Evolutionary conservation across 192 early-diverging fungal species (phyloP).

Genomic region (Mortierella alpina): DNA sequence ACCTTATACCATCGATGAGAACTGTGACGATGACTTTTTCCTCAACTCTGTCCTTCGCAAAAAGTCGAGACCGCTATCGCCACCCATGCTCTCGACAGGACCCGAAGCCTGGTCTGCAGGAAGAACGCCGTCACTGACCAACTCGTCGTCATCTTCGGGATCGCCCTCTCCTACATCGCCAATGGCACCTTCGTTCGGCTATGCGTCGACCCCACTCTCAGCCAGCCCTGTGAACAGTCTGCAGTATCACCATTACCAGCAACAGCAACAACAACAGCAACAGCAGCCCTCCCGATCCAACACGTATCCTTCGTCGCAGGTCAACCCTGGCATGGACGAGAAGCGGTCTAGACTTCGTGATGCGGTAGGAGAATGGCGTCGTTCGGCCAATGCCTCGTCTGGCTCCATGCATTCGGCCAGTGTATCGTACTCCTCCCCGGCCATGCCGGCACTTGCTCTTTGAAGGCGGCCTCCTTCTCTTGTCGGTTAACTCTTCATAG

Average conservation of each 20-base stretch:
- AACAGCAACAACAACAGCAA: background rate
- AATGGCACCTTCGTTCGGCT: background rate
- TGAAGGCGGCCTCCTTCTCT: no score
- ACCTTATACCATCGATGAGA: slow-evolving; percentile 49
- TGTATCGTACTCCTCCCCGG: background rate
- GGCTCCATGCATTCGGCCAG: slow-evolving; percentile 1
- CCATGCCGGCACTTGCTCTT: no score
- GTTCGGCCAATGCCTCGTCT: slow-evolving; percentile 8
- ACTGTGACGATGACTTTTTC: slow-evolving; percentile 53
- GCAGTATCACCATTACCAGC: background rate
- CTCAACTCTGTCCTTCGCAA: slow-evolving; percentile 44
- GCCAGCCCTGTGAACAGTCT: background rate
- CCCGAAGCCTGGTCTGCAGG: background rate
- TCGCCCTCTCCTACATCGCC: slow-evolving; percentile 25
- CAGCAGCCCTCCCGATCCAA: background rate
- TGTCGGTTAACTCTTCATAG: no score
- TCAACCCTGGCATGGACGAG: slow-evolving; percentile 25
- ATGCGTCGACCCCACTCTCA: background rate
- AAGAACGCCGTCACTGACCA: slow-evolving; percentile 7
- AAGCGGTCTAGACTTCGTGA: slow-evolving; percentile 35
- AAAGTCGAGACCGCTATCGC: background rate
- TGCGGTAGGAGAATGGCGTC: slow-evolving; percentile 46
- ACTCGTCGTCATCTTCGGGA: slow-evolving; percentile 17
- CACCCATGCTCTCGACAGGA: background rate
- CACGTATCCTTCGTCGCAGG: background rate